phyloP scores from a whole-genome alignment of 768 basidiomycete genomes.

The Pisolithus sp. region DNA sequence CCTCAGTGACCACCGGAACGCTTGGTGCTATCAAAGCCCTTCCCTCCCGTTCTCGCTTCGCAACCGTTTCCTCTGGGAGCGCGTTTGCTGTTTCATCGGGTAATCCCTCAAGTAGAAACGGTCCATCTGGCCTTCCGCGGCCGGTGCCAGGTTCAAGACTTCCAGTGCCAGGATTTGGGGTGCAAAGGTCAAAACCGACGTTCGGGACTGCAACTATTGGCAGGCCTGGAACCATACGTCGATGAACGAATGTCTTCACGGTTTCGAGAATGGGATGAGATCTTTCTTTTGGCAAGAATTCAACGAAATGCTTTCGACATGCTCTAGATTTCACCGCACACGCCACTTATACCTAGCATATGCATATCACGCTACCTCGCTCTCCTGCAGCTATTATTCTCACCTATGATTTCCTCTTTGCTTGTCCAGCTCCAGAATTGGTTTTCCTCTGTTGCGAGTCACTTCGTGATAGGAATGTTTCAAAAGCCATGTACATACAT shows the following conservation, averaged over 20 bases:
- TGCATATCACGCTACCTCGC: neutral
- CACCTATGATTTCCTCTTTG: neutral
- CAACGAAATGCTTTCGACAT: neutral
- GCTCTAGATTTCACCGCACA: neutral
- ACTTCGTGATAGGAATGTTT: neutral
- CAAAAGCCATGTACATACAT: too few relatives aligned
- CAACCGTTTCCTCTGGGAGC: neutral
- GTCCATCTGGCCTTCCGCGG: constrained; percentile 5
- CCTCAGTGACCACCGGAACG: neutral
- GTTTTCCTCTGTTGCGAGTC: neutral
- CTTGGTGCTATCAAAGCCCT: neutral
- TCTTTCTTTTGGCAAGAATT: neutral
- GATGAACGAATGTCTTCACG: neutral
- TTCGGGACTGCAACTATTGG: constrained; percentile 1
- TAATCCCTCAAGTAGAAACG: too few relatives aligned
- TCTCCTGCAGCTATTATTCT: neutral
- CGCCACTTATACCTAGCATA: neutral
- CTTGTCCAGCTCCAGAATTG: neutral
- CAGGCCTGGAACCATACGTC: constrained; percentile 4
- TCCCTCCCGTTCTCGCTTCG: constrained; percentile 9
- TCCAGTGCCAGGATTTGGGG: constrained; percentile 6
- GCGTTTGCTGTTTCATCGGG: neutral
- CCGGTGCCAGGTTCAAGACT: constrained; percentile 8
- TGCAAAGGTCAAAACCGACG: constrained; percentile 3
- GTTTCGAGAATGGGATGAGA: neutral